Evolutionary conservation across 805 yeast genomes (phyloP).

Genomic region (Candida piceae): DNA sequence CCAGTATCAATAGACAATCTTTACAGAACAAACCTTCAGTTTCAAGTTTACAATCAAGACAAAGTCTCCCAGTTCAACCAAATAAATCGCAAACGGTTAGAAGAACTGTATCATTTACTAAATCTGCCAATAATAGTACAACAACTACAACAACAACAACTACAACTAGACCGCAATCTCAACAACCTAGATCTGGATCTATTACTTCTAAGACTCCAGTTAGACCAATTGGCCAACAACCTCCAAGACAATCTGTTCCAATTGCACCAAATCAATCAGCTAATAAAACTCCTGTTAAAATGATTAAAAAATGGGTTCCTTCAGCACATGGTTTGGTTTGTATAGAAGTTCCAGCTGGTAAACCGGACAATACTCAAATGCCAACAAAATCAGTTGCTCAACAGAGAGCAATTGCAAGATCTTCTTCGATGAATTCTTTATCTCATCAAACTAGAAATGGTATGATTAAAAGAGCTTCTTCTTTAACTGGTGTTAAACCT

Average conservation of each 20-base stretch:
- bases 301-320: conserved; percentile 67
- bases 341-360: conserved; percentile 56
- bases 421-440: conserved; percentile 21
- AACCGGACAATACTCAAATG: conserved; percentile 7
- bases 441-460: conserved; percentile 15
- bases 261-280: neutral
- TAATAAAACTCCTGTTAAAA: conserved; percentile 36
- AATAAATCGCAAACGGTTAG: conserved; percentile 2
- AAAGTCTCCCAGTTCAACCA: conserved; percentile 1
- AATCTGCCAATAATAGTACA: neutral
- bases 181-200: too few species aligned
- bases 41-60: conserved; percentile 1
- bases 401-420: conserved; percentile 15
- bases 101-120: conserved; percentile 19
- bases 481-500: conserved; percentile 17
- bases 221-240: neutral
- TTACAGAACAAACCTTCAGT: conserved; percentile 3
- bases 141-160: conserved; percentile 1
- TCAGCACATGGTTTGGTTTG: conserved; percentile 67
- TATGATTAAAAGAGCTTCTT: conserved; percentile 13
- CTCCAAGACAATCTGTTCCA: conserved; percentile 1
- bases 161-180: neutral
- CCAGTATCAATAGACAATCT: conserved; percentile 2
- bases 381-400: conserved; percentile 5
- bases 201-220: conserved; percentile 2